Evolutionary conservation across 192 early-diverging fungal species (phyloP), one percentile per base, ranked within the genome.

Genomic region (Kappamyces sp.): DNA sequence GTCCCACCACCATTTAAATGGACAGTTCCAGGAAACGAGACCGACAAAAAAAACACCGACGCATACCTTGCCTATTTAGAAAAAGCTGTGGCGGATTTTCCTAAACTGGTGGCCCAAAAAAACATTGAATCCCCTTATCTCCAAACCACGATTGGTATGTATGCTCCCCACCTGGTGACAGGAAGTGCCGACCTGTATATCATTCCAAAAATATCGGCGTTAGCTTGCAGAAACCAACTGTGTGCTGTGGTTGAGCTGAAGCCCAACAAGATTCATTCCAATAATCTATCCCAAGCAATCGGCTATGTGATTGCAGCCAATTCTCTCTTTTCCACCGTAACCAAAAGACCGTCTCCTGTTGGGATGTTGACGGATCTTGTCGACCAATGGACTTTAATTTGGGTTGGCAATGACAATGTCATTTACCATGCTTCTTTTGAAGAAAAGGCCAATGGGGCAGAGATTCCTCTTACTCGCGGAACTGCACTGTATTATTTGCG

Each of bases 201-300:
- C 7, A 44, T n/a, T 7, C 43, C 43, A 44, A n/a, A 7, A 7
- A 44, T 7, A 8, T 44, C 8, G 7, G 8, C n/a, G 7, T 8
- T n/a, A n/a, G n/a, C n/a, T 44, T 44, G 43, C n/a, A 44, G 43
- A n/a, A 44, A 44, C n/a, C 43, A 44, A 44, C 43, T 44, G 43
- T 44, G 43, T 44, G n/a, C n/a, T 7, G 43, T 44, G 43, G 7
- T 44, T 44, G 43, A 44, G n/a, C n/a, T 44, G 43, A 44, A 44
- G 43, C 43, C 43, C 7, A 44, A 44, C n/a, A n/a, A 44, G 43
- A 44, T 44, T 8, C 7, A 7, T 8, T n/a, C 43, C 43, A 44
- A 44, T 7, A 44, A 44, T 44, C 43, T 44, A n/a, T 7, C 43
- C 43, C 43, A 44, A 44, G 43, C 43, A 44, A 44, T 44, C n/a